These are phyloP conservation scores for Zygosaccharomyces pseudobailii DNA, from an alignment of 1,139 yeast species.

Conservation along the genomic window DNA sequence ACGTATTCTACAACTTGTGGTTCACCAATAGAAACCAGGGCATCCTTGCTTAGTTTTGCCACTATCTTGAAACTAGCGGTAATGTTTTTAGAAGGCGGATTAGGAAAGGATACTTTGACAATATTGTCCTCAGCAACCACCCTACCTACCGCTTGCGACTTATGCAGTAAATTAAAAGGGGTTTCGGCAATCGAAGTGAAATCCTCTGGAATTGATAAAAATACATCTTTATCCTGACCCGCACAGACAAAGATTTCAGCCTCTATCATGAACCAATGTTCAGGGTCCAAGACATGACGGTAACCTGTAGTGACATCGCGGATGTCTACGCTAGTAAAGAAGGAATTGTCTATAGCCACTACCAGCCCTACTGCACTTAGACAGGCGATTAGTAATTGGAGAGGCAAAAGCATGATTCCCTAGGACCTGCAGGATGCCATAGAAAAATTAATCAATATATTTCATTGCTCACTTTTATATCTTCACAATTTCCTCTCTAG, in stretches of 20 bases:
- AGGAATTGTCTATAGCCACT: conserved; percentile 4
- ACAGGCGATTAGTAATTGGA: neutral
- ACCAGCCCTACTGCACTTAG: neutral
- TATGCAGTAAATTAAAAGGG: neutral
- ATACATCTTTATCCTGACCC: conserved; percentile 18
- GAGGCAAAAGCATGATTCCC: neutral
- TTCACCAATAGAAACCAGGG: conserved; percentile 12
- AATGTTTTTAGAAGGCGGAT: conserved; percentile 8
- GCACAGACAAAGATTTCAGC: conserved; percentile 23
- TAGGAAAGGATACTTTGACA: neutral
- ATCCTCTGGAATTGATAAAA: conserved; percentile 24
- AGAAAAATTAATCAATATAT: neutral
- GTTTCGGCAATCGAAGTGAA: conserved; percentile 14
- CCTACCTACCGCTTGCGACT: neutral
- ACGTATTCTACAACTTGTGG: conserved; percentile 20
- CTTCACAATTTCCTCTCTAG: neutral
- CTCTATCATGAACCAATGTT: conserved; percentile 27
- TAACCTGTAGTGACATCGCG: conserved; percentile 23
- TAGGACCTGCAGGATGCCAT: neutral
- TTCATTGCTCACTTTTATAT: neutral
- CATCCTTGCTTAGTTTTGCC: conserved; percentile 18
- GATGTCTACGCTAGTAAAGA: conserved; percentile 20
- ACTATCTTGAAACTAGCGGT: conserved; percentile 25
- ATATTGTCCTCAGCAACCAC: neutral
- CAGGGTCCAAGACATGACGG: conserved; percentile 21